Evolutionary conservation across 805 yeast species (phyloP).

Genomic region (Ogataea angusta): DNA sequence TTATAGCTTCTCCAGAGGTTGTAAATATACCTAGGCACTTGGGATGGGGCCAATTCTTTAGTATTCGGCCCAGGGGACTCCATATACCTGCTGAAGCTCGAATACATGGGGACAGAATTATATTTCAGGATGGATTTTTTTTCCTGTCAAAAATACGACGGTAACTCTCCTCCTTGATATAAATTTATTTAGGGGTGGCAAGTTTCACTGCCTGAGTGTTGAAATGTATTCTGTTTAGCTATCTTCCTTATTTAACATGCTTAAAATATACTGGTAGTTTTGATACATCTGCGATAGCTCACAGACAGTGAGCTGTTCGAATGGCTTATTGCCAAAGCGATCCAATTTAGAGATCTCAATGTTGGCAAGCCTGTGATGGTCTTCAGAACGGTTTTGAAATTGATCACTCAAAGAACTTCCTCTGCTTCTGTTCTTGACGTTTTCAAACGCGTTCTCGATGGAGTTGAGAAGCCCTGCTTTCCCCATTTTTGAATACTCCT

Average conservation of each 20-base stretch:
- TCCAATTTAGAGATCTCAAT: conserved; percentile 15
- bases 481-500: conserved; percentile 6
- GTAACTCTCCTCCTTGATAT: not conserved
- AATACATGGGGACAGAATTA: conserved; percentile 3
- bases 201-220: not conserved
- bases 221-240: not conserved
- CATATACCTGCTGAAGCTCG: conserved; percentile 4
- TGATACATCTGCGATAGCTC: conserved; percentile 30
- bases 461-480: conserved; percentile 25
- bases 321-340: conserved; percentile 22
- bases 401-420: conserved; percentile 23
- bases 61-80: conserved; percentile 6
- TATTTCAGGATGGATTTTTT: not conserved
- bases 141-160: not conserved
- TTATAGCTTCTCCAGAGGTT: conserved; percentile 4
- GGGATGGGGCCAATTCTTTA: not conserved
- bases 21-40: not conserved
- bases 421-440: conserved; percentile 31
- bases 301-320: conserved; percentile 28
- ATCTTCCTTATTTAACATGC: conserved; percentile 3
- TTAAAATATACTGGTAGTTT: conserved; percentile 28
- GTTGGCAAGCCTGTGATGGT: not conserved
- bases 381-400: not conserved
- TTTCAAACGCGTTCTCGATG: conserved; percentile 34
- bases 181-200: not conserved